Base-by-base conservation (phyloP, 148 eudicot species). In the Rhododendron henanense region DNA sequence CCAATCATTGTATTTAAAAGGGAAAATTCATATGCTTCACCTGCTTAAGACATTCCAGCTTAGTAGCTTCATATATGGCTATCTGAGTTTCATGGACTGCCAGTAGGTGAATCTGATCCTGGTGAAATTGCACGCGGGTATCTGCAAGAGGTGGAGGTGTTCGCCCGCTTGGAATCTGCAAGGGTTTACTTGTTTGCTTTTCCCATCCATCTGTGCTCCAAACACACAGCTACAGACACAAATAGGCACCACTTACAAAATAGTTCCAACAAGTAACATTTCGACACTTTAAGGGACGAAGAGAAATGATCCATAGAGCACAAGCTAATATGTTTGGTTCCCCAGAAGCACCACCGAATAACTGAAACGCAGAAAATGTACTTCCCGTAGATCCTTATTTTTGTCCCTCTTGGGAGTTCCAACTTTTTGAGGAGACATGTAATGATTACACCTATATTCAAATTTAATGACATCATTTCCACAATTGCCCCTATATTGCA, bases 161-260 rank as follows among this genome's bases (percentile, higher is more conserved):
- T 55, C 87, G 86, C 50, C 78, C 89, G 82, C 76, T 79, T 67
- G 88, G 90, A 86, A 89, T 84, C 59, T 86, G 88, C 87, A 91
- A 82, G 59, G 25, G 73, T 82, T 71, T 91, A 65, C 79, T 84
- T 59, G 88, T 88, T 67, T 84, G 84, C 50, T 86, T 89, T 50
- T 87, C 91, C 90, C 92, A 90, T 61, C 87, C 88, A 74, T 91
- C 92, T 67, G 87, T 88, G 86, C 91, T 88, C 92, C 92, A 91
- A 79, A 84, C 88, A 88, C 86, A 83, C 61, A 79, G 82, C 90
- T 89, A 87, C 83, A 89, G 37, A 86, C 31, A 85, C 21, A 79
- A 51, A 71, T 4, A 59, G 59, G 39, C 48, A 81, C 65, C 44
- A 50, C 39, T 84, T n/a, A 59, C 82, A 2, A 11, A 15, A 31